These are phyloP conservation scores for Alternaria solani DNA, from an alignment of 2,329 filamentous ascomycete species.

Conservation along the genomic window DNA sequence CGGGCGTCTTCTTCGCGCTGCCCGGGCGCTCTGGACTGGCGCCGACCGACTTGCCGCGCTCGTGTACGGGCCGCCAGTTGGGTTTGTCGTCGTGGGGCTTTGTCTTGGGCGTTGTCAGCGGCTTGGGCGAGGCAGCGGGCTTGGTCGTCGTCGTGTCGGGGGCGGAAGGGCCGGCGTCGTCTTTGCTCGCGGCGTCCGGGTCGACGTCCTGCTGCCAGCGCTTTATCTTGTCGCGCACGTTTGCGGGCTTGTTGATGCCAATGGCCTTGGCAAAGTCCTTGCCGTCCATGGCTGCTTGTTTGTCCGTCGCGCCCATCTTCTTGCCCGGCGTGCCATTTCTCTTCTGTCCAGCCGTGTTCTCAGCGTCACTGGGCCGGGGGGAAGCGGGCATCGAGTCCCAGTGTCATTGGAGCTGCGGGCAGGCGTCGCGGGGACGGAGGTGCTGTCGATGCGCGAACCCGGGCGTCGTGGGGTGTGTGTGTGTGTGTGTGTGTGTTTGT, in stretches of 20 bases:
- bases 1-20: slow-evolving; percentile 42
- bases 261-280: slow-evolving; percentile 52
- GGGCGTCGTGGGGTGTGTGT: slow-evolving; percentile 6
- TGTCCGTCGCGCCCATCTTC: slow-evolving; percentile 36
- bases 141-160: not conserved
- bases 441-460: not conserved
- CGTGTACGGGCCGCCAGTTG: slow-evolving; percentile 35
- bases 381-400: slow-evolving; percentile 36
- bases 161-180: slow-evolving; percentile 18
- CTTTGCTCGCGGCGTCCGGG: slow-evolving; percentile 55
- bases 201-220: slow-evolving; percentile 85
- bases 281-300: slow-evolving; percentile 44
- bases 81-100: slow-evolving; percentile 38
- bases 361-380: slow-evolving; percentile 34
- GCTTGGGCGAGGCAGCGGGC: slow-evolving; percentile 22
- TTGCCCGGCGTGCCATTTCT: slow-evolving; percentile 45
- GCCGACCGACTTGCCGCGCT: slow-evolving; percentile 36
- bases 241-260: slow-evolving; percentile 54
- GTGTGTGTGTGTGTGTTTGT: slow-evolving; percentile 8
- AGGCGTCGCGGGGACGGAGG: slow-evolving; percentile 17
- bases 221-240: slow-evolving; percentile 77
- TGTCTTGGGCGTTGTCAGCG: slow-evolving; percentile 35
- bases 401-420: slow-evolving; percentile 29
- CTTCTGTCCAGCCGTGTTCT: slow-evolving; percentile 25
- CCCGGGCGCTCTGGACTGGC: slow-evolving; percentile 39